phyloP scores from a whole-genome alignment of 2,329 filamentous ascomycete species.

The Cladosporium sp. region DNA sequence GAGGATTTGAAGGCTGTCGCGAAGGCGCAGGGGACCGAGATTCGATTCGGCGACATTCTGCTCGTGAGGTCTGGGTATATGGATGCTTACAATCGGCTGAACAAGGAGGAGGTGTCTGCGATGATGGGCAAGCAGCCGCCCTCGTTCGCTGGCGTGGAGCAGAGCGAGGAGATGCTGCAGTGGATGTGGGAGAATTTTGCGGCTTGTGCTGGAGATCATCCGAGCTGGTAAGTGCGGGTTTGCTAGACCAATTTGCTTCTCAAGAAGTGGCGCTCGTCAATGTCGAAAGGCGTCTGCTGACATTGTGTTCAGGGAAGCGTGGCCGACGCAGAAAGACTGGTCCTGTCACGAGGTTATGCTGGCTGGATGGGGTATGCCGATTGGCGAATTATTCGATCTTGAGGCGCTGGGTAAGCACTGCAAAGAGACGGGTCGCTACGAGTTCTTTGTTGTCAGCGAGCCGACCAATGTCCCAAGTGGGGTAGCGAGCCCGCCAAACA shows the following conservation, averaged over 20 bases:
- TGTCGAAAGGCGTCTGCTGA: background rate
- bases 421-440: slow-evolving; percentile 24
- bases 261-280: too few relatives aligned
- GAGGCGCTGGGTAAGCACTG: slow-evolving; percentile 28
- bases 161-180: slow-evolving; percentile 40
- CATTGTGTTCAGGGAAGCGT: slow-evolving; percentile 22
- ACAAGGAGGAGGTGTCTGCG: slow-evolving; percentile 32
- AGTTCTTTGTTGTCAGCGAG: slow-evolving; percentile 22
- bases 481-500: slow-evolving; percentile 18
- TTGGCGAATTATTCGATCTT: slow-evolving; percentile 32
- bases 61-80: slow-evolving; percentile 47
- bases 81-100: slow-evolving; percentile 34
- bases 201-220: slow-evolving; percentile 34
- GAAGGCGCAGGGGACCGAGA: slow-evolving; percentile 41
- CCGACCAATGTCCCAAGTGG: slow-evolving; percentile 17
- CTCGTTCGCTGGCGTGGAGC: slow-evolving; percentile 44
- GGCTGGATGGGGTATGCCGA: slow-evolving; percentile 21
- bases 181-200: slow-evolving; percentile 36
- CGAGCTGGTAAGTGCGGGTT: slow-evolving; percentile 23
- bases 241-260: background rate
- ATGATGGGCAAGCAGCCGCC: slow-evolving; percentile 31
- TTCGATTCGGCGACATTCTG: slow-evolving; percentile 52
- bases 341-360: slow-evolving; percentile 41
- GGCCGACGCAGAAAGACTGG: slow-evolving; percentile 33
- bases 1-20: slow-evolving; percentile 40